These are phyloP conservation scores for Talaromyces wortmannii DNA, from an alignment of 495 filamentous ascomycete genomes.

Conservation along the genomic window DNA sequence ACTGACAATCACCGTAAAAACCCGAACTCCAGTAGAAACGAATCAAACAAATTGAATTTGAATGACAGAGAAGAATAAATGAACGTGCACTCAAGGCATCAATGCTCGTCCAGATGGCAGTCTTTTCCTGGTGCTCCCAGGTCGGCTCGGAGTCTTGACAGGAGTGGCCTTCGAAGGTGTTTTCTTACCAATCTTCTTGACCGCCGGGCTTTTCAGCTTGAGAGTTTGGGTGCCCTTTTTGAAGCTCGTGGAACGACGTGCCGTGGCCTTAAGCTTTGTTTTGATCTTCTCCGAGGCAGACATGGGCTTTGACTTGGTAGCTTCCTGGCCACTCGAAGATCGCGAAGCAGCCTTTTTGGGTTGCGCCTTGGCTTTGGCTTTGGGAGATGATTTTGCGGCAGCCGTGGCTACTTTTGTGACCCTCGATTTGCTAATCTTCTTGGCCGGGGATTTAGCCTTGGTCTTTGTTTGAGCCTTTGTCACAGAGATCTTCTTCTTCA, in stretches of 20 bases:
- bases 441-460: slow-evolving; percentile 5
- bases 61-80: no score
- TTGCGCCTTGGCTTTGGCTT: background rate
- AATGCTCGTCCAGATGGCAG: background rate
- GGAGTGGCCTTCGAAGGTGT: slow-evolving; percentile 1
- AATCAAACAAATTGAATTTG: no score
- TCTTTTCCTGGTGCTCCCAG: background rate
- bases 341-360: slow-evolving; percentile 2
- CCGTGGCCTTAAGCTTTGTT: slow-evolving; percentile 9
- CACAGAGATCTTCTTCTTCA: slow-evolving; percentile 5
- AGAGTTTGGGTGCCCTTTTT: slow-evolving; percentile 4
- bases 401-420: slow-evolving; percentile 4
- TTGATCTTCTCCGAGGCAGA: slow-evolving; percentile 5
- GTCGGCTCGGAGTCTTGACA: background rate
- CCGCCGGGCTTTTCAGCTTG: slow-evolving; percentile 1
- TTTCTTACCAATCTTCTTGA: slow-evolving; percentile 1
- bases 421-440: slow-evolving; percentile 5
- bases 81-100: background rate
- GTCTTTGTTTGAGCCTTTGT: slow-evolving; percentile 11
- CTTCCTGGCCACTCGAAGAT: background rate
- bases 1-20: no score
- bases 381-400: background rate
- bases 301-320: background rate
- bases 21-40: no score
- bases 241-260: slow-evolving; percentile 4